These are phyloP conservation scores for Cladorrhinum samala DNA, from an alignment of 495 filamentous ascomycete genomes.

Conservation along the genomic window DNA sequence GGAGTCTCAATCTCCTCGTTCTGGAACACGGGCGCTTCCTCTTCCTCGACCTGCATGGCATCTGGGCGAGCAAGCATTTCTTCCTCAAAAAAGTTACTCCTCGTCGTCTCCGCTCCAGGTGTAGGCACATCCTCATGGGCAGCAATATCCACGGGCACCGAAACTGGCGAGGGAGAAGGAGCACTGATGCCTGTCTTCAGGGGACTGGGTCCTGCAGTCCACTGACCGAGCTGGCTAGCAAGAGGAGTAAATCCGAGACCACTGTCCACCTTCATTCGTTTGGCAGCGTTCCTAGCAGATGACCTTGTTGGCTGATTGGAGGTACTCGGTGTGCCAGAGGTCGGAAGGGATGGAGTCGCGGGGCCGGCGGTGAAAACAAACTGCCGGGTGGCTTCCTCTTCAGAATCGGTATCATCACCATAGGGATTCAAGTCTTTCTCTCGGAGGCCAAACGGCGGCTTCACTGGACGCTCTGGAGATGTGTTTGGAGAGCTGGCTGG, in stretches of 20 bases:
- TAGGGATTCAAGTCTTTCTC: slow-evolving; percentile 33
- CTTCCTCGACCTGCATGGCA: slow-evolving; percentile 26
- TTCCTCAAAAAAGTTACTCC: slow-evolving; percentile 50
- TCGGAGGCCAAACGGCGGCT: slow-evolving; percentile 29
- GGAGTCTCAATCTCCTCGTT: slow-evolving; percentile 20
- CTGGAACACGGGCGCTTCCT: slow-evolving; percentile 20
- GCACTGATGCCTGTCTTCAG: slow-evolving; percentile 33
- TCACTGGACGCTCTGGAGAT: background rate
- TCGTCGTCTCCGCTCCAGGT: slow-evolving; percentile 22
- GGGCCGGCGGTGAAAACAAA: slow-evolving; percentile 21
- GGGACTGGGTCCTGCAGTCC: slow-evolving; percentile 46
- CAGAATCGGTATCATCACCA: slow-evolving; percentile 31
- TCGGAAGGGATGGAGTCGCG: slow-evolving; percentile 29
- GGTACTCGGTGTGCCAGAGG: slow-evolving; percentile 20
- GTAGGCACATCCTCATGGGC: slow-evolving; percentile 6
- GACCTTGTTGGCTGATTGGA: background rate
- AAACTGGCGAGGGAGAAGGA: background rate
- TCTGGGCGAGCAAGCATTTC: slow-evolving; percentile 45
- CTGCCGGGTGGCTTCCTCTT: slow-evolving; percentile 44
- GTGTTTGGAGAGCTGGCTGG: slow-evolving; percentile 24
- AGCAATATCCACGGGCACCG: background rate
- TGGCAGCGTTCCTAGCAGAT: slow-evolving; percentile 18
- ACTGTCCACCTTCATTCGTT: slow-evolving; percentile 14
- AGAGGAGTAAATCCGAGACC: slow-evolving; percentile 55
- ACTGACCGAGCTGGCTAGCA: slow-evolving; percentile 51